phyloP scores from a whole-genome alignment of 345 rosid genomes.

The Hibiscus tridactylites region DNA sequence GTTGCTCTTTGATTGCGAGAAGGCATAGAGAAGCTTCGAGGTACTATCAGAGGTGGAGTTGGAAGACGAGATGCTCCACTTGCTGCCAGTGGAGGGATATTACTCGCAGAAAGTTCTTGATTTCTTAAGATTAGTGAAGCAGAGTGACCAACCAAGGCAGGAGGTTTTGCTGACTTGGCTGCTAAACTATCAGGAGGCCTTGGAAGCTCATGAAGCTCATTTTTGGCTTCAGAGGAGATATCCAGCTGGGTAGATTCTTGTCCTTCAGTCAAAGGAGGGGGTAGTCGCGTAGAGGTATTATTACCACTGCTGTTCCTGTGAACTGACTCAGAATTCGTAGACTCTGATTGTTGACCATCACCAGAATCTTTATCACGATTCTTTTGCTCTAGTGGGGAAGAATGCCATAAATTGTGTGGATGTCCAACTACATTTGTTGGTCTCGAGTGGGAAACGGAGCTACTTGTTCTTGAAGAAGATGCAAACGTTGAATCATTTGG shows the following conservation, averaged over 20 bases:
- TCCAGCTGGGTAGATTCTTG: constrained; percentile 27
- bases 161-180: constrained; percentile 46
- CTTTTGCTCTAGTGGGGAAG: constrained; percentile 80
- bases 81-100: constrained; percentile 25
- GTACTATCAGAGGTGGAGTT: constrained; percentile 51
- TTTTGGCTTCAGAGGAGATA: constrained; percentile 34
- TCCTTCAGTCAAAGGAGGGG: constrained; percentile 54
- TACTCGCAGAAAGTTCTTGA: constrained; percentile 41
- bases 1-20: constrained; percentile 67
- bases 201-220: constrained; percentile 92
- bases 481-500: constrained; percentile 48
- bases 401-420: constrained; percentile 54
- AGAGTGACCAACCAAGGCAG: constrained; percentile 55
- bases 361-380: constrained; percentile 37
- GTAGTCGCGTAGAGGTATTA: constrained; percentile 34
- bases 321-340: constrained; percentile 18
- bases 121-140: constrained; percentile 68
- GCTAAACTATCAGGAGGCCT: constrained; percentile 62
- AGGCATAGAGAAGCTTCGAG: constrained; percentile 82
- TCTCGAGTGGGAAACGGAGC: constrained; percentile 32
- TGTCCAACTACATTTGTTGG: constrained; percentile 34
- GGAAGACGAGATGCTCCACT: constrained; percentile 74
- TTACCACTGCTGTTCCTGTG: constrained; percentile 27
- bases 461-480: constrained; percentile 32
- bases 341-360: constrained; percentile 23